Base-by-base conservation (phyloP, 306 rosid species). In the Mimosa bimucronata region DNA sequence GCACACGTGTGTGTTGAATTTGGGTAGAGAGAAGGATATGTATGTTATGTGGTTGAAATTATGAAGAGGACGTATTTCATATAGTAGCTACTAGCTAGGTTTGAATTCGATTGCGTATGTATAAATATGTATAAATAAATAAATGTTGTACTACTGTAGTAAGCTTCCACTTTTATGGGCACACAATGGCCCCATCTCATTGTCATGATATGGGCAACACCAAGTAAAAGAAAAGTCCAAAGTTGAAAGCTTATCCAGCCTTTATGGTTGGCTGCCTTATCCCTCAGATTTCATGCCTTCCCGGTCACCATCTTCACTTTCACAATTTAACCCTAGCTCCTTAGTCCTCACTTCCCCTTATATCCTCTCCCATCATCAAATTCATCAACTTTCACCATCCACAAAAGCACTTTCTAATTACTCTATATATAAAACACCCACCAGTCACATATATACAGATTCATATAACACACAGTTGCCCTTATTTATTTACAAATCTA, bases 31-130 rank as follows among this genome's bases (percentile, higher is more conserved):
- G 29, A 40, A 19, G 64, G 15, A 23, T 57, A 57, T 10, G 0
- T 23, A 34, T 42, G 12, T 1, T 16, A 7, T 48, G 15, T 9
- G 26, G 23, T 7, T 9, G 28, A 55, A 57, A 42, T 21, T 26
- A 10, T 34, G 77, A 60, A 69, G 68, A 75, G 44, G 67, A 76
- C 29, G 2, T 29, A 28, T 77, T 62, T 82, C 72, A 79, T 71
- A 76, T 16, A 62, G 53, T 58, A 76, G 73, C 46, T 16, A 62
- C 42, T 58, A 76, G 73, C 46, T 44, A 19, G 58, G 23, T 5
- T 52, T 34, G 5, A 34, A 34, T 34, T 34, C 38, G 5, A 4
- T 45, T 13, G 18, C 2, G 18, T 45, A 15, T 45, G 2, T 13
- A 3, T 21, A 3, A 8, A 9, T 9, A 3, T 18, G 6, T 18